These are phyloP conservation scores for Aspergillus mulundensis DNA, from an alignment of 495 filamentous ascomycete species.

Conservation along the genomic window DNA sequence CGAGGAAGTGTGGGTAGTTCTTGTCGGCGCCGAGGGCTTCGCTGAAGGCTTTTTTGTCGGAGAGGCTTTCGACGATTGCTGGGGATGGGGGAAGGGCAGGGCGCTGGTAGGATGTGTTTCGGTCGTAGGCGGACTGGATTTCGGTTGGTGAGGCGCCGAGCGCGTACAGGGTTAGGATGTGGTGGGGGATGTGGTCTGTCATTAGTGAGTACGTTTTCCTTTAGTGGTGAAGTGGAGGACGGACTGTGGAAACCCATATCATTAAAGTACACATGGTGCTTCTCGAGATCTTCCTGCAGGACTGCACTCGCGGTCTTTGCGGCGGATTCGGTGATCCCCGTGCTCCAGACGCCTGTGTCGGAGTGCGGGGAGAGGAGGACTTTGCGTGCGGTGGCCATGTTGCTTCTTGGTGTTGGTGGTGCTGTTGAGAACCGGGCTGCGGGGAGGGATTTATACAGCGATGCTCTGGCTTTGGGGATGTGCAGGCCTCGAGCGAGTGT, in stretches of 20 bases:
- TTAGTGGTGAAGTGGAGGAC: not conserved
- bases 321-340: slow-evolving; percentile 48
- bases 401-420: not conserved
- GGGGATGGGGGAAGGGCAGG: slow-evolving; percentile 36
- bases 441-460: too few relatives aligned
- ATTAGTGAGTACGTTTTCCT: slow-evolving; percentile 11
- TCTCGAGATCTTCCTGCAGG: slow-evolving; percentile 69
- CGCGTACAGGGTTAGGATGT: slow-evolving; percentile 68
- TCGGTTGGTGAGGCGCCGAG: slow-evolving; percentile 58
- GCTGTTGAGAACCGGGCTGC: not conserved
- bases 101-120: slow-evolving; percentile 61
- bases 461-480: too few relatives aligned
- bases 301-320: slow-evolving; percentile 60
- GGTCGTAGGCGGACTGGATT: slow-evolving; percentile 54
- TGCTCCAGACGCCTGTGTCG: slow-evolving; percentile 53
- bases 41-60: slow-evolving; percentile 46
- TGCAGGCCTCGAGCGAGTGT: too few relatives aligned
- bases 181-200: slow-evolving; percentile 65
- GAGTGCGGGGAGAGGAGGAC: slow-evolving; percentile 52
- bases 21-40: slow-evolving; percentile 47
- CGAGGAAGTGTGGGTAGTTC: slow-evolving; percentile 64
- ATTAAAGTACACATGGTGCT: slow-evolving; percentile 79
- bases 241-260: slow-evolving; percentile 62
- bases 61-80: slow-evolving; percentile 45
- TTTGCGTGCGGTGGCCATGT: slow-evolving; percentile 62